Evolutionary conservation across 2,329 filamentous ascomycete genomes (phyloP).

Genomic region (Myrmaecium sp.): DNA sequence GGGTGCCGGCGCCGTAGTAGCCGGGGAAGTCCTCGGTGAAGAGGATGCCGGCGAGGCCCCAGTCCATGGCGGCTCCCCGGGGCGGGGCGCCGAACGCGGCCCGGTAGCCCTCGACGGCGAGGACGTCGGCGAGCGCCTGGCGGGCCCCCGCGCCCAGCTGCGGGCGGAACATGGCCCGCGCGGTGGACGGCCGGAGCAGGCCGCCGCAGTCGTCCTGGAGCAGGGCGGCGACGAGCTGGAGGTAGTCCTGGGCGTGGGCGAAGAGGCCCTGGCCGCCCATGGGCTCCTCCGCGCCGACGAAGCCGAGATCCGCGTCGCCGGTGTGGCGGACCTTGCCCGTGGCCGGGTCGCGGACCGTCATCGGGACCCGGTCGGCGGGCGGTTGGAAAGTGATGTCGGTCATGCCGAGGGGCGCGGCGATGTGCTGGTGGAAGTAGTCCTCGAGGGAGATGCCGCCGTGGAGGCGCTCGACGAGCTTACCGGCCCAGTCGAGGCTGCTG

Average conservation of each 20-base stretch:
- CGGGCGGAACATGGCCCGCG: constrained; percentile 16
- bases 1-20: constrained; percentile 12
- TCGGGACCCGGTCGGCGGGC: constrained; percentile 8
- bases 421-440: constrained; percentile 11
- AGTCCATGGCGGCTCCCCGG: constrained; percentile 9
- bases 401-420: constrained; percentile 11
- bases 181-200: constrained; percentile 11
- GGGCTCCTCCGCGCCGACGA: constrained; percentile 3
- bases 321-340: constrained; percentile 6
- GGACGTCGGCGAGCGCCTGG: constrained; percentile 3
- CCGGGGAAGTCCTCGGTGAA: constrained; percentile 8
- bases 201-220: constrained; percentile 12
- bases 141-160: constrained; percentile 9
- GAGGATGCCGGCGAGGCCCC: constrained; percentile 16
- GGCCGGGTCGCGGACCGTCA: constrained; percentile 9
- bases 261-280: constrained; percentile 5
- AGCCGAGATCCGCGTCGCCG: constrained; percentile 5
- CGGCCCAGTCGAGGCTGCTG: constrained; percentile 10
- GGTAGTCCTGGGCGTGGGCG: constrained; percentile 8
- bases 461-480: constrained; percentile 11
- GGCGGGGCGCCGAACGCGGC: constrained; percentile 12
- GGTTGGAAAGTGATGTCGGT: constrained; percentile 10
- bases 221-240: constrained; percentile 15
- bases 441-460: constrained; percentile 8
- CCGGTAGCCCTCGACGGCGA: constrained; percentile 5